Conservation (phyloP, 306 rosid genomes). For the Styphnolobium japonicum region DNA sequence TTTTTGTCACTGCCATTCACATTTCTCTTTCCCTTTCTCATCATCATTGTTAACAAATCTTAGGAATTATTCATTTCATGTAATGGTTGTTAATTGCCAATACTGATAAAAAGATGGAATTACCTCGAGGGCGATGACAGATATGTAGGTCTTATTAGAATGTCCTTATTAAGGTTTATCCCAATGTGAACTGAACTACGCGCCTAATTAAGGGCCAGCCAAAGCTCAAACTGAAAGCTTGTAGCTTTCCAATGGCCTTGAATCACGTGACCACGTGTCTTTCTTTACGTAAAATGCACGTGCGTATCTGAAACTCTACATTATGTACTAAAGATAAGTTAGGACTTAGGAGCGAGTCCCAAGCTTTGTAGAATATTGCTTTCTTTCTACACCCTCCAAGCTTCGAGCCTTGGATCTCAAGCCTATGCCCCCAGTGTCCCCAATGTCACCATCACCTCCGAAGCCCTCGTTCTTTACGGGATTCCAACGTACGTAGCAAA, state of each 20-base stretch:
- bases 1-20: slow-evolving; percentile 13
- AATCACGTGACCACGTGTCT: slow-evolving; percentile 43
- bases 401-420: slow-evolving; percentile 40
- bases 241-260: slow-evolving; percentile 24
- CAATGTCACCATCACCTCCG: not conserved
- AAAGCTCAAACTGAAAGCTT: slow-evolving; percentile 32
- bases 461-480: not conserved
- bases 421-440: not conserved
- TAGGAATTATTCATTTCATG: not conserved
- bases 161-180: slow-evolving; percentile 20
- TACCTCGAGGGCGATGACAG: not conserved
- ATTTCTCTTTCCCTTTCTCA: not conserved
- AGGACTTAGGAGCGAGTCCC: slow-evolving; percentile 36
- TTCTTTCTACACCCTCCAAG: not conserved
- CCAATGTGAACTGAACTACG: not conserved
- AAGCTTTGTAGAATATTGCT: slow-evolving; percentile 35
- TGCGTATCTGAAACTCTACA: slow-evolving; percentile 26
- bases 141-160: slow-evolving; percentile 16
- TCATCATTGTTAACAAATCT: not conserved
- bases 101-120: too few relatives aligned
- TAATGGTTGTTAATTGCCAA: too few relatives aligned
- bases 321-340: not conserved
- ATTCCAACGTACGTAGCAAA: slow-evolving; percentile 40
- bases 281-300: slow-evolving; percentile 51
- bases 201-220: not conserved